Evolutionary conservation across 495 filamentous ascomycete species (phyloP).

Genomic region (Tuber calosporum): DNA sequence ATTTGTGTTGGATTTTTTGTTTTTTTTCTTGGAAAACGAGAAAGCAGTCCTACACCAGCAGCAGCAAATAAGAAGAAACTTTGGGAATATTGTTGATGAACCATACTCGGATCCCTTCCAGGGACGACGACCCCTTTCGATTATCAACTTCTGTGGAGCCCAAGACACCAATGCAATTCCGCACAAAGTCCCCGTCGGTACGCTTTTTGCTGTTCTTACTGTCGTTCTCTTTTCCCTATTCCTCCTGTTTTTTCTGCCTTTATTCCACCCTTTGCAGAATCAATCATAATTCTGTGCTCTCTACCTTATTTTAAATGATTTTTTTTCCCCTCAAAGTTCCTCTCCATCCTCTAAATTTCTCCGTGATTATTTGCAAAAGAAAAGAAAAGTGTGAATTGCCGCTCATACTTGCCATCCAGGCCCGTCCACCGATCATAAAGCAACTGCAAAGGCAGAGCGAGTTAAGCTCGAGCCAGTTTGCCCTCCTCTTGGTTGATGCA

Average conservation of each 20-base stretch:
- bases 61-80: slow-evolving; percentile 3
- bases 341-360: slow-evolving; percentile 16
- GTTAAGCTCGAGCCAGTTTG: slow-evolving; percentile 36
- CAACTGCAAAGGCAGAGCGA: slow-evolving; percentile 33
- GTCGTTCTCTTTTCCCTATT: slow-evolving; percentile 24
- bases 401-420: slow-evolving; percentile 36
- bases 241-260: slow-evolving; percentile 20
- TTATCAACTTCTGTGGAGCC: slow-evolving; percentile 34
- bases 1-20: slow-evolving; percentile 25
- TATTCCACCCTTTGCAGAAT: slow-evolving; percentile 8
- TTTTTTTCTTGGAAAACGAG: slow-evolving; percentile 16
- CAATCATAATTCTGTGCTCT: slow-evolving; percentile 13
- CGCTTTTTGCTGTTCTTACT: slow-evolving; percentile 39
- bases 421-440: slow-evolving; percentile 30
- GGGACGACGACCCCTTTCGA: slow-evolving; percentile 33
- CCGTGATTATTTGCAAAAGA: slow-evolving; percentile 27
- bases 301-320: slow-evolving; percentile 36
- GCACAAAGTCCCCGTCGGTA: slow-evolving; percentile 36
- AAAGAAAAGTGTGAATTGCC: slow-evolving; percentile 29
- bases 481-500: slow-evolving; percentile 38
- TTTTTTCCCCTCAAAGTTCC: slow-evolving; percentile 8
- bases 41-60: neutral
- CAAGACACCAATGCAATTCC: slow-evolving; percentile 34
- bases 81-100: slow-evolving; percentile 26
- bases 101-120: slow-evolving; percentile 29